Evolutionary conservation across 1,284 basidiomycete genomes (phyloP).

Genomic region (Ustilago hordei): DNA sequence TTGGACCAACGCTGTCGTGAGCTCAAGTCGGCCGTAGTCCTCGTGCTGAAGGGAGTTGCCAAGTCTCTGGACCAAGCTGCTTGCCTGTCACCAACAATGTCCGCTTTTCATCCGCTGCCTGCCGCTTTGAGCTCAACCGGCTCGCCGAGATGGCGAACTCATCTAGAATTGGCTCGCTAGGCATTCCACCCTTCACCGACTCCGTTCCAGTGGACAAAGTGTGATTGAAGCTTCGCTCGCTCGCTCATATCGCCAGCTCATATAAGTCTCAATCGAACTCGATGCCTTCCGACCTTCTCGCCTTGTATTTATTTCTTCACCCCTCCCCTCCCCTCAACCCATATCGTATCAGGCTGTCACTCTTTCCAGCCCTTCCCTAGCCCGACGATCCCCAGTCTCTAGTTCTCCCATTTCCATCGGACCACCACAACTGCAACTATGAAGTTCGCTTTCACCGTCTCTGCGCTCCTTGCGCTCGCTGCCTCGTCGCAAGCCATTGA

Average conservation of each 20-base stretch:
- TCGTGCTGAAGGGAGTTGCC: conserved; percentile 2
- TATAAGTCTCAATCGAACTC: conserved; percentile 26
- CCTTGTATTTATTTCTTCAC: conserved; percentile 9
- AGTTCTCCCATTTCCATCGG: background rate
- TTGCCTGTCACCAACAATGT: conserved; percentile 9
- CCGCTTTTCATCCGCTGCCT: background rate
- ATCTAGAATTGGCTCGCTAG: background rate
- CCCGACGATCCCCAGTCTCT: background rate
- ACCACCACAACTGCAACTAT: conserved; percentile 12
- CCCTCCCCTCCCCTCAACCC: conserved; percentile 17
- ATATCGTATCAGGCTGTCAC: conserved; percentile 27
- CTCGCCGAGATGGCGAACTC: conserved; percentile 4
- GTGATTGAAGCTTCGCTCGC: background rate
- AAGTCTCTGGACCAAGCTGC: conserved; percentile 11
- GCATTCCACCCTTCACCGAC: background rate
- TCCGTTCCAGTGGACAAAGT: background rate
- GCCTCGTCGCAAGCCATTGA: conserved; percentile 19
- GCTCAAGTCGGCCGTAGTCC: background rate
- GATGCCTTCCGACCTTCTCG: background rate
- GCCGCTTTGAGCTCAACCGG: background rate
- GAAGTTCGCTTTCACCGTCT: conserved; percentile 31
- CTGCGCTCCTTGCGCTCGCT: conserved; percentile 25
- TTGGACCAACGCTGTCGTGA: background rate
- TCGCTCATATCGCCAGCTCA: background rate
- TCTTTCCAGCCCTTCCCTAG: conserved; percentile 42